Conservation (phyloP, 2,329 filamentous ascomycete species). For the Alternaria rosae region DNA sequence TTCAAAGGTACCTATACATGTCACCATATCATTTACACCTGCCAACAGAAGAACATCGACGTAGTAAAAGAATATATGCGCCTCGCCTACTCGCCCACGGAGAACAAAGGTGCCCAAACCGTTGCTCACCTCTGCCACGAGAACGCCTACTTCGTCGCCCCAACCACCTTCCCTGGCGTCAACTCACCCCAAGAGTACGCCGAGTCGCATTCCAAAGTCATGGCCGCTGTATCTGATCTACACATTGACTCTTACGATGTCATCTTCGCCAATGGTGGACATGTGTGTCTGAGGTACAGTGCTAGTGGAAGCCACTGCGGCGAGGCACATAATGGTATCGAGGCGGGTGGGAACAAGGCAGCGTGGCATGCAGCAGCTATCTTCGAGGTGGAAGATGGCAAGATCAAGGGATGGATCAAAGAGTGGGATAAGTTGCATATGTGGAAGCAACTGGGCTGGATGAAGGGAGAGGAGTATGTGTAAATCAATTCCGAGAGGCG, state of each 20-base stretch:
- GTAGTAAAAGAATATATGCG: slow-evolving; percentile 50
- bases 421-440: slow-evolving; percentile 46
- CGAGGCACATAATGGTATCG: slow-evolving; percentile 47
- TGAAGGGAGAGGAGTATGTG: slow-evolving; percentile 15
- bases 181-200: slow-evolving; percentile 50
- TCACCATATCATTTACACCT: background rate
- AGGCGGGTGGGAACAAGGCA: slow-evolving; percentile 41
- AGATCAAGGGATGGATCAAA: slow-evolving; percentile 49
- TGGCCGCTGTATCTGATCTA: slow-evolving; percentile 46
- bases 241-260: slow-evolving; percentile 49
- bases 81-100: slow-evolving; percentile 47
- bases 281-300: slow-evolving; percentile 49
- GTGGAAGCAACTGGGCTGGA: slow-evolving; percentile 24
- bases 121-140: slow-evolving; percentile 46
- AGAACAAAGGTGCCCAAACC: slow-evolving; percentile 45
- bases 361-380: slow-evolving; percentile 51
- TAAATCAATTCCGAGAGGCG: background rate
- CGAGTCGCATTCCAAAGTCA: slow-evolving; percentile 48
- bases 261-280: slow-evolving; percentile 46
- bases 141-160: slow-evolving; percentile 46
- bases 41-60: slow-evolving; percentile 39
- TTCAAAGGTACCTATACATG: background rate
- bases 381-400: slow-evolving; percentile 48
- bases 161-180: slow-evolving; percentile 49
- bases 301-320: slow-evolving; percentile 50